Evolutionary conservation across 495 filamentous ascomycete species (phyloP), one percentile per base, ranked within the genome.

Genomic region (Penicillium egyptiacum): DNA sequence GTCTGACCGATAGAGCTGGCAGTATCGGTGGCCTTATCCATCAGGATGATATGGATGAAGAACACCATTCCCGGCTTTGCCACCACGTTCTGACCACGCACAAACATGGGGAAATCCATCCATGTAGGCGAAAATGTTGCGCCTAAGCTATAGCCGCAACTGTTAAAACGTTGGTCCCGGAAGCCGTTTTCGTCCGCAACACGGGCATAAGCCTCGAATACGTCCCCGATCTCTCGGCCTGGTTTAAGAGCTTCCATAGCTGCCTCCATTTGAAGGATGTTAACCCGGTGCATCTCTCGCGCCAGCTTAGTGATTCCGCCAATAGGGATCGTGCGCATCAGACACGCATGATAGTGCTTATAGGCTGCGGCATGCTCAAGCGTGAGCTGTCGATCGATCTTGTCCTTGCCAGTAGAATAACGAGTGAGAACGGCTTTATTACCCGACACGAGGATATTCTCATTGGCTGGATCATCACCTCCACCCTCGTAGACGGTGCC

Each of bases 101-200:
- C 61, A 46, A 67, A 67, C 61, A 67, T 67, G 28, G 61, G 64
- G 37, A 59, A 67, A 50, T 67, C 64, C 61, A 67, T 67, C 64
- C 61, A 67, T 3, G 61, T 67, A 14, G 64, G 64, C 1, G 61
- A 47, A 35, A 67, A 67, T 4, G 64, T 67, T 4, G 61, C 61
- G 16, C 64, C 61, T 17, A 67, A 30, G 43, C 58, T 61, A 33
- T 67, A 67, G 14, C 64, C 61, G 20, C 61, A 67, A 17, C 50
- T 51, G 40, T 61, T 67, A 40, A 67, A 64, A 20, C 61, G 58
- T 35, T 67, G 61, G 47, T 67, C 64, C 12, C 52, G 48, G 61
- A 67, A 67, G 22, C 64, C 61, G 28, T 67, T 64, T 52, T 67
- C 58, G 35, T 67, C 64, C 2, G 61, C 61, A 20, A 67, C 61